Base-by-base conservation (phyloP, 176 grass and related monocot genomes). In the Lolium perenne region DNA sequence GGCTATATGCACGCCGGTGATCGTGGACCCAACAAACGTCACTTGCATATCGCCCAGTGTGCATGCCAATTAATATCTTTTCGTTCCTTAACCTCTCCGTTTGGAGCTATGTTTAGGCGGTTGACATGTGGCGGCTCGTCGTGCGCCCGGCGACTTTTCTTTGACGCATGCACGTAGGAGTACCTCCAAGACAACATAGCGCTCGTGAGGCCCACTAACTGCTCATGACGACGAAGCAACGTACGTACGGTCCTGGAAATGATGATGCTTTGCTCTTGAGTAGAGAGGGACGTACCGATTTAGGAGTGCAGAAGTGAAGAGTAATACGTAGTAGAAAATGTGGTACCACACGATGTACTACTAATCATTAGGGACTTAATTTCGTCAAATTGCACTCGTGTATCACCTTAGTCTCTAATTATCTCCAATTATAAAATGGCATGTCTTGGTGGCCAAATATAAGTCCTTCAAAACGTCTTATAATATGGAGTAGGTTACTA, bases 11-110 rank as follows among this genome's bases (percentile, higher is more conserved):
- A 74, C 51, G 83, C 49, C 78, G 43, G 79, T 82, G 88, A 90
- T 90, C 84, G 84, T 86, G 88, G 72, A 18, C 62, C 53, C 83
- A 71, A 21, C 62, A 29, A 57, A 60, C 71, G 20, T 71, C 71
- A 35, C 32, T 35, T 35, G 32, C 32, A 59, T 48, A 4, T 10
- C 62, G 61, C 26, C 59, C 18, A 13, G 43, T 12, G 49, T 15
- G 41, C 43, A 54, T 32, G 78, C 59, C 25, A 14, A 4, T 61
- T 6, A 25, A 7, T 49, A 35, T 54, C 38, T 58, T 12, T 64
- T 8, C 17, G 60, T 38, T 51, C 20, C 48, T 10, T 17, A 77
- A 71, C 22, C 5, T 69, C 47, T 16, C 69, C 74, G 7, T 22
- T 77, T 77, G 73, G 71, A 78, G 53, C 2, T 4, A 73, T 60